Base-by-base conservation (phyloP, 192 early-diverging fungal species). In the Coemansia sp. region DNA sequence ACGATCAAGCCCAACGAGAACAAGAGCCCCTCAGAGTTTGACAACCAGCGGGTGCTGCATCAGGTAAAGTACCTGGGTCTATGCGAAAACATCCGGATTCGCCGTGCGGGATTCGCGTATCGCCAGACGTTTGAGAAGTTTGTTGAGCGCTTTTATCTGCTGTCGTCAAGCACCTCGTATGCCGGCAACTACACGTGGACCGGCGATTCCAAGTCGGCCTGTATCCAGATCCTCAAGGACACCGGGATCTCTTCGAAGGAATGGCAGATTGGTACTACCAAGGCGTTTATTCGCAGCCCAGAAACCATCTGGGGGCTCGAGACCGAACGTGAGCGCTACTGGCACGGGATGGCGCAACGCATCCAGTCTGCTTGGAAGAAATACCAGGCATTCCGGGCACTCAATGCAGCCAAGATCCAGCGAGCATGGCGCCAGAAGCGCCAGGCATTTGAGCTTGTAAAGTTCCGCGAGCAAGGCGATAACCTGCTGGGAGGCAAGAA, bases 1-100 rank as follows among this genome's bases (percentile, higher is more conserved):
- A 88, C 93, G 41, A 98, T 99, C 74, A 99, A 99, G 65, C 96
- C 97, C 34, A 99, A 99, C 69, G 90, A 92, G 62, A 94, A 88
- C 67, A 95, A 96, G 75, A 86, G 87, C 28, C 83, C 94, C 2
- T 82, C 85, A 6, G 93, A 97, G 59, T 99, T 91, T 75, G 90
- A 99, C 76, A 58, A 84, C 55, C 84, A 90, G 63, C 88, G 92
- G 61, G 94, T 96, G 14, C 87, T 93, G 28, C 95, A 98, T 78
- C 95, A 98, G 80, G 87, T 97, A 51, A 93, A 93, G 44, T 99
- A 99, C 63, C 81, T 99, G 20, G 96, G 96, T 59, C 67, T 97
- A 58, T 90, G 91, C 65, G 95, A 99, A 60, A 99, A 97, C 76
- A 97, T 99, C 70, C 88, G 93, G 58, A 92, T 99, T 28, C 81